Conservation (phyloP, 2,329 filamentous ascomycete genomes). For the Cryphonectria japonica region DNA sequence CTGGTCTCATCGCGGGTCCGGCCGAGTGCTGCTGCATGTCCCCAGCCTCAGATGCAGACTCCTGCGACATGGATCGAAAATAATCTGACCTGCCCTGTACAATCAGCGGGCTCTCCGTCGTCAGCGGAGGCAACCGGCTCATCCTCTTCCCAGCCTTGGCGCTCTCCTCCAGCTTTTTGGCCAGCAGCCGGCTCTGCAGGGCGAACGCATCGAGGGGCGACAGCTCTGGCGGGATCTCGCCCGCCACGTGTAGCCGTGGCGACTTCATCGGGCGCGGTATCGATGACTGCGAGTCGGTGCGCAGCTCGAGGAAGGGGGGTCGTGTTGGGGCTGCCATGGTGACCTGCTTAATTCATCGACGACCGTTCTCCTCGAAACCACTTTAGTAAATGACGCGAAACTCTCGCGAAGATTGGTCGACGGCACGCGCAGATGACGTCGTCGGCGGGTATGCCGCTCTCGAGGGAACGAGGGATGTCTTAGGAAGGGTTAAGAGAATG, state of each 20-base stretch:
- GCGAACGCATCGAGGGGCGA: constrained; percentile 96
- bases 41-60: constrained; percentile 56
- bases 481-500: constrained; percentile 6
- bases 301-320: constrained; percentile 63
- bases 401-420: constrained; percentile 11
- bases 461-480: constrained; percentile 18
- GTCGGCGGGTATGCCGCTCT: constrained; percentile 16
- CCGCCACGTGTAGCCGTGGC: constrained; percentile 76
- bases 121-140: constrained; percentile 82
- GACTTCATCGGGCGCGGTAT: constrained; percentile 64
- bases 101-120: constrained; percentile 79
- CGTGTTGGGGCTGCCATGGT: constrained; percentile 54
- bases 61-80: constrained; percentile 74
- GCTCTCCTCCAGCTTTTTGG: constrained; percentile 82
- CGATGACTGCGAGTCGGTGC: constrained; percentile 60
- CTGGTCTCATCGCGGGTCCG: constrained; percentile 55
- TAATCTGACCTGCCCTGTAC: constrained; percentile 76
- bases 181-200: constrained; percentile 84
- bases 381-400: constrained; percentile 10
- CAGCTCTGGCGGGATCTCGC: constrained; percentile 83
- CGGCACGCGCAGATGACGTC: constrained; percentile 27
- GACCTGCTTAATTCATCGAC: constrained; percentile 30
- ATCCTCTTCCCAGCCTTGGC: constrained; percentile 75
- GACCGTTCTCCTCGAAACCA: not conserved
- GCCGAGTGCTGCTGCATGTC: constrained; percentile 43